Evolutionary conservation across 1,139 yeast species (phyloP).

Genomic region (Zygosaccharomyces sapae): DNA sequence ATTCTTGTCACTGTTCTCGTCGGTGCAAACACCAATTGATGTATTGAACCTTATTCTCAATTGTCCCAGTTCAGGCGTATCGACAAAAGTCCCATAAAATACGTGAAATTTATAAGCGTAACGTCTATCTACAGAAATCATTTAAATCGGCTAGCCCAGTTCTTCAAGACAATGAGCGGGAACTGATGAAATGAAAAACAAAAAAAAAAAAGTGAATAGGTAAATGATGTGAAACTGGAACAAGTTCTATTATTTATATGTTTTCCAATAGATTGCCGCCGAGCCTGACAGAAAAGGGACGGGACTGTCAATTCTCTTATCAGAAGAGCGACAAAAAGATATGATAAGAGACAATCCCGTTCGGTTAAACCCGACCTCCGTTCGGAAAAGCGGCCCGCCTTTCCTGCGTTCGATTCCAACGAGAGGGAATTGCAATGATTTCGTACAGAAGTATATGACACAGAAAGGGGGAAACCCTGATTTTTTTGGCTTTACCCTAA

Average conservation of each 20-base stretch:
- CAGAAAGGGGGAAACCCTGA: too few species aligned
- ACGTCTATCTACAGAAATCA: too few species aligned
- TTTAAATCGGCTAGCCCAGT: background rate
- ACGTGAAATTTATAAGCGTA: slow-evolving; percentile 10
- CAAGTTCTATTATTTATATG: too few species aligned
- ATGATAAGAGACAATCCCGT: background rate
- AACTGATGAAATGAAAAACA: too few species aligned
- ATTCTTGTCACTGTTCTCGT: slow-evolving; percentile 18
- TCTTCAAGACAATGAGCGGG: background rate
- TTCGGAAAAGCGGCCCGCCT: too few species aligned
- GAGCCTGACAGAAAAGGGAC: background rate
- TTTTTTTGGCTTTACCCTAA: too few species aligned
- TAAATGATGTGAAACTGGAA: background rate
- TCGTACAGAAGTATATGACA: too few species aligned
- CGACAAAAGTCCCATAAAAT: slow-evolving; percentile 54
- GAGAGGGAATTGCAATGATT: background rate
- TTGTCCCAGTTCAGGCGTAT: slow-evolving; percentile 48
- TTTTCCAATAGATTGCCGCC: slow-evolving; percentile 4
- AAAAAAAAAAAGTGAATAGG: background rate
- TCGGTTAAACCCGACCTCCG: background rate
- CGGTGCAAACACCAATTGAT: slow-evolving; percentile 48
- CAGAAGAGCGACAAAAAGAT: background rate
- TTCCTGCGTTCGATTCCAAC: background rate
- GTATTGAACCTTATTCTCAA: slow-evolving; percentile 48
- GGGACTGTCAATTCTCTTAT: background rate